Conservation (phyloP, 2,329 filamentous ascomycete species). For the Botrytis fragariae region DNA sequence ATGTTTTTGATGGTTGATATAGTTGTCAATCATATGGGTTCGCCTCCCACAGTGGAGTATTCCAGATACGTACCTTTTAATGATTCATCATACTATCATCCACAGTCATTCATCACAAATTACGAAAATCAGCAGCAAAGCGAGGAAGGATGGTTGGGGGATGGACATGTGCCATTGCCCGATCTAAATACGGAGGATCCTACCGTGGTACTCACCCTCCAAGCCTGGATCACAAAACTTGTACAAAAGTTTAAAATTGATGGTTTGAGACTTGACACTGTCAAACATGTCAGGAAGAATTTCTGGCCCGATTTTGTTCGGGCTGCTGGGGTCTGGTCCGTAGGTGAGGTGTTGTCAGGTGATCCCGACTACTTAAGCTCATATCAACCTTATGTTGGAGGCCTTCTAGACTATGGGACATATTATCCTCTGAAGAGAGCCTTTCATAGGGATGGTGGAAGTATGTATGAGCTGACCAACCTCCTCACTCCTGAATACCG, state of each 20-base stretch:
- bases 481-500: conserved; percentile 38
- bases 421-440: conserved; percentile 35
- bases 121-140: conserved; percentile 16
- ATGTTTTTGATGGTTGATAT: conserved; percentile 50
- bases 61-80: conserved; percentile 29
- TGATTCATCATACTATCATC: conserved; percentile 40
- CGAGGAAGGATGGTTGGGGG: conserved; percentile 19
- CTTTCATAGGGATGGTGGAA: conserved; percentile 17
- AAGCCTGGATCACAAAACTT: conserved; percentile 39
- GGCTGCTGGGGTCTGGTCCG: conserved; percentile 54
- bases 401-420: conserved; percentile 57
- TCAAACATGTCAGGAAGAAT: conserved; percentile 45
- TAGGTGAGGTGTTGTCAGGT: conserved; percentile 57
- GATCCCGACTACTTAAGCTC: conserved; percentile 39
- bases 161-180: conserved; percentile 8
- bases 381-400: conserved; percentile 52
- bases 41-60: conserved; percentile 15
- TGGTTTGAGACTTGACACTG: conserved; percentile 49
- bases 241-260: conserved; percentile 47
- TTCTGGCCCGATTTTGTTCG: conserved; percentile 55
- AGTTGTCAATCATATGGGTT: conserved; percentile 39
- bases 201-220: conserved; percentile 40
- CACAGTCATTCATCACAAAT: conserved; percentile 30
- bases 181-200: conserved; percentile 30
- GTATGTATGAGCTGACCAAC: conserved; percentile 38